Conservation (phyloP, 1,284 basidiomycete genomes). For the Ceratobasidium papillatum region DNA sequence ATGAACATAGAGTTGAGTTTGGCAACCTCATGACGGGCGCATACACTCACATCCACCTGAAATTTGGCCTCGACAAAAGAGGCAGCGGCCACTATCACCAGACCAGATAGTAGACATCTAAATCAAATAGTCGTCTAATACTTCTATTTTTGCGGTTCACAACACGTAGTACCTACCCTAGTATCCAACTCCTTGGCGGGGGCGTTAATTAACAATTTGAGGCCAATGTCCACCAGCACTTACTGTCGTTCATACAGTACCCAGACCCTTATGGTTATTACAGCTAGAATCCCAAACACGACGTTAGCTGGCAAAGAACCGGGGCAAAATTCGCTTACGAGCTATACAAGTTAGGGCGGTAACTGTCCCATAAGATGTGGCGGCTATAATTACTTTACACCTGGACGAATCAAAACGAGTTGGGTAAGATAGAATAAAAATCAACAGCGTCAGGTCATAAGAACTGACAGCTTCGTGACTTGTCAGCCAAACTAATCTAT, state of each 20-base stretch:
- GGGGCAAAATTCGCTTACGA: not conserved
- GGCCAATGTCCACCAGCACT: not conserved
- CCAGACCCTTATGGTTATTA: not conserved
- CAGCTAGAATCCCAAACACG: not conserved
- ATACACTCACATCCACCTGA: constrained; percentile 2
- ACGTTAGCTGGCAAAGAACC: not conserved
- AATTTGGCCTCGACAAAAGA: not conserved
- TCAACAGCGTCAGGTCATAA: too few relatives aligned
- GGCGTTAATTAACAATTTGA: not conserved
- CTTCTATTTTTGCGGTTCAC: too few relatives aligned
- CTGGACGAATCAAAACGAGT: not conserved
- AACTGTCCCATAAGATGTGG: not conserved
- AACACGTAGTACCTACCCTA: not conserved
- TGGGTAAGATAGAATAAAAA: too few relatives aligned
- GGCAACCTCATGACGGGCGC: not conserved
- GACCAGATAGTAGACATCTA: not conserved
- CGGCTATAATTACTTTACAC: not conserved
- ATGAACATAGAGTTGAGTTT: not conserved
- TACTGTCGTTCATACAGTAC: not conserved
- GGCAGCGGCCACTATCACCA: not conserved
- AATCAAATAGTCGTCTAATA: not conserved
- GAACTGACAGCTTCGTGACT: too few relatives aligned
- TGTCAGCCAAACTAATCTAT: too few relatives aligned
- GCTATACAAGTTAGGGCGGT: not conserved
- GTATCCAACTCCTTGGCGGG: not conserved